Evolutionary conservation across 2,329 filamentous ascomycete species (phyloP).

Genomic region (Tricladium varicosporioides): DNA sequence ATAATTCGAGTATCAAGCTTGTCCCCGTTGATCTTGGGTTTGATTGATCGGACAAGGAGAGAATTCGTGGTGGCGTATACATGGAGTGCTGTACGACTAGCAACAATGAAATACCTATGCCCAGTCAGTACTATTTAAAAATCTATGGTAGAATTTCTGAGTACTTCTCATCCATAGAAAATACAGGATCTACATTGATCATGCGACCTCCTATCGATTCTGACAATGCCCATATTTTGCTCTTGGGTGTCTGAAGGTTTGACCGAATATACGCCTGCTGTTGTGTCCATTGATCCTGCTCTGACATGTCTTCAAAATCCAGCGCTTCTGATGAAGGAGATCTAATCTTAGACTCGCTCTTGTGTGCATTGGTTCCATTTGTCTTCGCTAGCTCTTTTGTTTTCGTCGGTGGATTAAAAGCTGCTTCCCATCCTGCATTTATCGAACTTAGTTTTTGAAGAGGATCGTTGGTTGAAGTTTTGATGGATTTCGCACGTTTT

Average conservation of each 20-base stretch:
- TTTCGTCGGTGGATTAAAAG: slow-evolving; percentile 24
- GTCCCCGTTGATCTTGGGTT: slow-evolving; percentile 35
- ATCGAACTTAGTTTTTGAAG: slow-evolving; percentile 12
- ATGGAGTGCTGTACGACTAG: slow-evolving; percentile 72
- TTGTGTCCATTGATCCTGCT: background rate
- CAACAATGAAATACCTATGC: slow-evolving; percentile 65
- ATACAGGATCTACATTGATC: slow-evolving; percentile 61
- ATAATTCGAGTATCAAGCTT: slow-evolving; percentile 34
- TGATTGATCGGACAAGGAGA: slow-evolving; percentile 71
- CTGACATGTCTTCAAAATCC: slow-evolving; percentile 24
- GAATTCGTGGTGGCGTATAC: slow-evolving; percentile 82
- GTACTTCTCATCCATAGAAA: slow-evolving; percentile 61
- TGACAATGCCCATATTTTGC: slow-evolving; percentile 54
- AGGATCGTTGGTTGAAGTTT: slow-evolving; percentile 15
- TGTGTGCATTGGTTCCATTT: slow-evolving; percentile 23
- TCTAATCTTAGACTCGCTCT: slow-evolving; percentile 5
- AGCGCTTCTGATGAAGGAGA: slow-evolving; percentile 19
- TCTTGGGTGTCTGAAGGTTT: slow-evolving; percentile 32
- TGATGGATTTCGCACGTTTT: slow-evolving; percentile 30
- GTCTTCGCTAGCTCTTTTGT: slow-evolving; percentile 18
- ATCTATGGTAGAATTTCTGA: slow-evolving; percentile 20
- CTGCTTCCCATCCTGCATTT: slow-evolving; percentile 28
- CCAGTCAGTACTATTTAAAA: slow-evolving; percentile 11
- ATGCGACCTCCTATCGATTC: slow-evolving; percentile 65
- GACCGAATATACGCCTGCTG: slow-evolving; percentile 17